Evolutionary conservation across 2,329 filamentous ascomycete species (phyloP), one percentile per base, ranked within the genome.

Genomic region (Didymella keratinophila): DNA sequence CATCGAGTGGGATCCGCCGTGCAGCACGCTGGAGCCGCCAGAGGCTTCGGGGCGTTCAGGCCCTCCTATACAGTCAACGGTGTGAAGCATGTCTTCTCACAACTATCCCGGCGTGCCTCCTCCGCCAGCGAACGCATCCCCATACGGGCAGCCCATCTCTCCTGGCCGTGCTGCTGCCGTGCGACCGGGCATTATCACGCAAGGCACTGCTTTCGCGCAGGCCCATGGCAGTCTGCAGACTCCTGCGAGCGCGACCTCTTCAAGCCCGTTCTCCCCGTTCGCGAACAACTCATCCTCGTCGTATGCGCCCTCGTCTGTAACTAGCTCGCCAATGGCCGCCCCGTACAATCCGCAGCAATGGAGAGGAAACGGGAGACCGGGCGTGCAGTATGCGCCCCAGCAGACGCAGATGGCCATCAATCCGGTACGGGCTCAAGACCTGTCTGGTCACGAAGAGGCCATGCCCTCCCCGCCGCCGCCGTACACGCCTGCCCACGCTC

Each of bases 321-420:
- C 67, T 10, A 62, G 71, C 55, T 75, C 73, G 48, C 71, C 75
- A 47, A 75, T 78, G 75, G 72, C 76, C 36, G 70, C 72, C 47
- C 76, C 80, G 1, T 83, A 83, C 73, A 82, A 82, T 66, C 81
- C 81, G 34, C 78, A 79, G 66, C 80, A 82, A 77, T 83, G 81
- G 81, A 76, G 72, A 64, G 75, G 78, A 58, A 69, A 69, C 53
- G 76, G 71, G 16, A 72, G 75, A 47, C 67, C 75, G 9, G 73
- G 74, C 58, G 79, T 78, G 20, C 68, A 70, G 54, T 74, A 76
- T 67, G 63, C 76, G 20, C 74, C 73, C 27, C 50, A 76, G 74
- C 56, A 76, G 75, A 71, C 58, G 55, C 73, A 72, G 53, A 66
- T 63, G 61, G 66, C 61, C 30, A 66, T 52, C 47, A 71, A 67